Evolutionary conservation across 1,284 basidiomycete genomes (phyloP), one percentile per base, ranked within the genome.

Genomic region (Cerrena zonata): DNA sequence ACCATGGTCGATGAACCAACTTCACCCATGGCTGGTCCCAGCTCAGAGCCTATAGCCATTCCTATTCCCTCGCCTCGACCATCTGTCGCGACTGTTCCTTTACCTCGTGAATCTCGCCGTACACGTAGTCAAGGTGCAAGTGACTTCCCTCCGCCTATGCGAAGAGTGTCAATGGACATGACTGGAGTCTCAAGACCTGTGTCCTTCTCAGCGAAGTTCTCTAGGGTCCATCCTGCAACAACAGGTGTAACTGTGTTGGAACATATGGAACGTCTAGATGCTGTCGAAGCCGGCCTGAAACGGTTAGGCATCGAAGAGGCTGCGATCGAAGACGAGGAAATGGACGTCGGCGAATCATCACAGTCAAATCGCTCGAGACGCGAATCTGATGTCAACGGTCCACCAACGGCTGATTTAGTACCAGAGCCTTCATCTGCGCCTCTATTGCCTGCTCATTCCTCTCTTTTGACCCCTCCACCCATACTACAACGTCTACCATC

Each of bases 171-270:
- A 18, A 80, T 79, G 5, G 86, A 89, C 61, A 73, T 75, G 27
- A 71, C 78, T 2, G 68, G 66, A 21, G 59, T 61, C 30, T 55
- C 68, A 24, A 77, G 89, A 25, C 89, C 88, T 0, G 84, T 91
- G 3, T 86, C 89, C 1, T 89, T 91, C 65, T 80, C 82, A 15
- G 79, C 80, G 23, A 89, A 87, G 66, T 86, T 87, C 64, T 80
- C 86, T 61, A 77, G 81, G 45, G 80, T 90, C 23, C 86, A 89
- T 62, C 86, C 86, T 30, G 87, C 85, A 41, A 89, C 87, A 26
- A 89, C 86, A 2, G 89, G 85, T 21, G 88, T 91, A 24, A 84
- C 82, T 3, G 83, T 90, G 43, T 73, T 91, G 24, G 88, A 89
- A 59, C 88, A 91, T 58, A 75, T 91, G 59, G 88, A 91, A 61